These are phyloP conservation scores for Petunia axillaris DNA, from an alignment of 257 asterid genomes.

Conservation along the genomic window DNA sequence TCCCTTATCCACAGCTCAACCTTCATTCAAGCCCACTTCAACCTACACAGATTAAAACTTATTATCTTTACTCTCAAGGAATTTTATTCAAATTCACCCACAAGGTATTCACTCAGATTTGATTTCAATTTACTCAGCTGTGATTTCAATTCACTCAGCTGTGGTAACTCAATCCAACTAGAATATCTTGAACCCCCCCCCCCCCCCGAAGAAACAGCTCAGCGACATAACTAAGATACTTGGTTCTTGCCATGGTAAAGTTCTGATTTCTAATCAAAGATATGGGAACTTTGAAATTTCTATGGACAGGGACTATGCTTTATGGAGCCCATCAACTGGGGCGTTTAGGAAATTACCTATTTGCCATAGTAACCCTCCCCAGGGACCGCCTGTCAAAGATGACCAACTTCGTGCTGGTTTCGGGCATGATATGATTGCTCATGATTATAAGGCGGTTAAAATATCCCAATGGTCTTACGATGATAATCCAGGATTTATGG, in stretches of 20 bases:
- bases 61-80: too few species aligned
- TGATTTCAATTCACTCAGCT: too few species aligned
- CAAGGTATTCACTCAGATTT: neutral
- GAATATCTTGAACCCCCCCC: neutral
- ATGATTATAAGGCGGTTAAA: slow-evolving; percentile 45
- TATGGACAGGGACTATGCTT: slow-evolving; percentile 19
- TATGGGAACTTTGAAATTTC: too few species aligned
- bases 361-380: neutral
- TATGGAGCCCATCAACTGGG: slow-evolving; percentile 57
- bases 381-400: neutral
- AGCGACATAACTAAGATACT: neutral
- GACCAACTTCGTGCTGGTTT: slow-evolving; percentile 38
- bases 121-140: slow-evolving; percentile 23
- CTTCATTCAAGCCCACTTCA: too few species aligned
- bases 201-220: neutral
- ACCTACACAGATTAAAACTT: too few species aligned
- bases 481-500: too few species aligned
- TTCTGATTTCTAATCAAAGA: slow-evolving; percentile 22
- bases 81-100: too few species aligned
- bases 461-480: slow-evolving; percentile 34
- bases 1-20: too few species aligned
- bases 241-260: slow-evolving; percentile 38
- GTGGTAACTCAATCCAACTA: neutral
- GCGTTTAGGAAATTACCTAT: slow-evolving; percentile 41
- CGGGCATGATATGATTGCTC: slow-evolving; percentile 41